These are phyloP conservation scores for Volvariella surrecta DNA, from an alignment of 1,284 basidiomycete species.

Conservation along the genomic window DNA sequence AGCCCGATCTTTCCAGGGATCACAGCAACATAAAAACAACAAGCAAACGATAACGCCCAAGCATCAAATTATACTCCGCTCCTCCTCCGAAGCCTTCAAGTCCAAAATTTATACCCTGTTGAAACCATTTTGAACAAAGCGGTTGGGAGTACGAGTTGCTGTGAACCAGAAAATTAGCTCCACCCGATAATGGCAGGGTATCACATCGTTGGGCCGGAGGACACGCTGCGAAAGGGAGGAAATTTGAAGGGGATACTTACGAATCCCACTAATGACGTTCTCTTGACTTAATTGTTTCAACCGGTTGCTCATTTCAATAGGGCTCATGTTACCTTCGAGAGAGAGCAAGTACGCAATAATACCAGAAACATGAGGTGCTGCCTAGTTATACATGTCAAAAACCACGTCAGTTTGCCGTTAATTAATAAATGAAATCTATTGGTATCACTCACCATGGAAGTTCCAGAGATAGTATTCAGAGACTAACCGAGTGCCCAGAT, in stretches of 20 bases:
- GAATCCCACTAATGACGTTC: slow-evolving; percentile 17
- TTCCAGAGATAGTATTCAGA: slow-evolving; percentile 39
- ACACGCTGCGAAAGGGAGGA: too few relatives aligned
- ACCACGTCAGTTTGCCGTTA: neutral
- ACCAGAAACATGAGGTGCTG: slow-evolving; percentile 53
- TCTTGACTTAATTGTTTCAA: slow-evolving; percentile 15
- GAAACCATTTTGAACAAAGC: too few relatives aligned
- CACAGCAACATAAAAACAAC: too few relatives aligned
- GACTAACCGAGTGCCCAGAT: slow-evolving; percentile 16
- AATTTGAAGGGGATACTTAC: slow-evolving; percentile 18
- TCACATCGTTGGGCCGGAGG: too few relatives aligned
- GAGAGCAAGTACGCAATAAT: slow-evolving; percentile 64
- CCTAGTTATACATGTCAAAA: slow-evolving; percentile 10
- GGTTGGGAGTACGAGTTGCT: too few relatives aligned
- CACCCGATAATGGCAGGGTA: too few relatives aligned
- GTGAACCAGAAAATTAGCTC: too few relatives aligned
- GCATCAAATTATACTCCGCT: too few relatives aligned
- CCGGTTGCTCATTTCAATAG: slow-evolving; percentile 16
- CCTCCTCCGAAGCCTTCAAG: too few relatives aligned
- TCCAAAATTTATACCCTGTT: too few relatives aligned
- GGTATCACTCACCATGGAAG: slow-evolving; percentile 33
- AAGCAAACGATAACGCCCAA: too few relatives aligned
- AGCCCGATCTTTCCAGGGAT: too few relatives aligned
- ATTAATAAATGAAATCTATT: neutral
- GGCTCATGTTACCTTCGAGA: slow-evolving; percentile 16